Evolutionary conservation across 352 stramenopile genomes (phyloP).

Genomic region (Phytophthora kernoviae): DNA sequence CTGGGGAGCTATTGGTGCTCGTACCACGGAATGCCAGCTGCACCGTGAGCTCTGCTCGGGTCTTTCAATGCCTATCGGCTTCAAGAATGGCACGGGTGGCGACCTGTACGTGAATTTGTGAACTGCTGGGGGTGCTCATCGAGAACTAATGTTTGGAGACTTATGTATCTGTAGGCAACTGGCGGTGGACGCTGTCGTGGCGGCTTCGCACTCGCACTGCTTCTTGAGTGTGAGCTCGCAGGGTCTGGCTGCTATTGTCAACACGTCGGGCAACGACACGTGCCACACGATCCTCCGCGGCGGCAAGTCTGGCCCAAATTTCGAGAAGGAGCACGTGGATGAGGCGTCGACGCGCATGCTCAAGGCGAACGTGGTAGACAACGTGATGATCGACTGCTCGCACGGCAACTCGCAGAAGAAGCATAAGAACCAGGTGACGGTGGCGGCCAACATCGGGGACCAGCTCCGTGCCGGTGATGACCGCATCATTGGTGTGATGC

Average conservation of each 20-base stretch:
- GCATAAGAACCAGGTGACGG: constrained; percentile 85
- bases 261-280: constrained; percentile 84
- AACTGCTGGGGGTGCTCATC: neutral
- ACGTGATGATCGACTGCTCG: constrained; percentile 92
- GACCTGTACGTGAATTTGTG: constrained; percentile 47
- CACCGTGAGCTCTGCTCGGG: constrained; percentile 90
- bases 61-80: constrained; percentile 91
- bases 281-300: constrained; percentile 91
- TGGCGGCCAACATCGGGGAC: constrained; percentile 70
- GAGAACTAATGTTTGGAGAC: neutral
- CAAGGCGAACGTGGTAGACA: constrained; percentile 82
- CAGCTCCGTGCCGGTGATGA: constrained; percentile 79
- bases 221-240: constrained; percentile 90
- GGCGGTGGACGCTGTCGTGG: constrained; percentile 85
- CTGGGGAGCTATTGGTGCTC: constrained; percentile 91
- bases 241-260: constrained; percentile 87
- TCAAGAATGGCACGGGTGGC: constrained; percentile 91
- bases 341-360: constrained; percentile 79
- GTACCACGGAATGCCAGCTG: constrained; percentile 90
- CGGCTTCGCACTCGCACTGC: constrained; percentile 83
- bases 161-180: constrained; percentile 42
- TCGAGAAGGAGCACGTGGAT: constrained; percentile 82
- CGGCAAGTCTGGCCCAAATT: constrained; percentile 87
- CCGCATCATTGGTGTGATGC: constrained; percentile 87
- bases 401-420: constrained; percentile 92